Conservation (phyloP, 805 yeast species). For the Lachancea thermotolerans region DNA sequence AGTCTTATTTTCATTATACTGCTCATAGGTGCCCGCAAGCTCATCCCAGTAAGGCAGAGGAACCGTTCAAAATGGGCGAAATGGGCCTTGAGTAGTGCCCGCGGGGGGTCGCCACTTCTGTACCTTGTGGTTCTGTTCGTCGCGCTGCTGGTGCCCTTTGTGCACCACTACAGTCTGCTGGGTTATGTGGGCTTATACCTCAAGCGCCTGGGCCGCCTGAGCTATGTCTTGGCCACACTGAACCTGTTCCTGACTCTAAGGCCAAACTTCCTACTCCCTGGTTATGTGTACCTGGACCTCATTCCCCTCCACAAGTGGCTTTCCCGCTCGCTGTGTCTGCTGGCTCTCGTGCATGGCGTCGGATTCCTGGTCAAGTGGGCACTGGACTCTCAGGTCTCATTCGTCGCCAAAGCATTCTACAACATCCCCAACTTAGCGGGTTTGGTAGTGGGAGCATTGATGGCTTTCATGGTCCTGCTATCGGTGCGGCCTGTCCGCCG, state of each 20-base stretch:
- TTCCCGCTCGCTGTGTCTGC: slow-evolving; percentile 46
- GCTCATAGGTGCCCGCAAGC: slow-evolving; percentile 31
- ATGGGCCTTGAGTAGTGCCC: slow-evolving; percentile 32
- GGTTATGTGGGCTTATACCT: slow-evolving; percentile 24
- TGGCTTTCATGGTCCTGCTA: slow-evolving; percentile 35
- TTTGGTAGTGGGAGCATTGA: slow-evolving; percentile 34
- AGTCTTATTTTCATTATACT: slow-evolving; percentile 36
- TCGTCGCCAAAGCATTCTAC: slow-evolving; percentile 29
- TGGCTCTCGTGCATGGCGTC: slow-evolving; percentile 44
- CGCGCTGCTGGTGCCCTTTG: slow-evolving; percentile 32
- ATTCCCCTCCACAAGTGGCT: slow-evolving; percentile 65
- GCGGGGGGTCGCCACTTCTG: slow-evolving; percentile 30
- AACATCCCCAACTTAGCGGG: slow-evolving; percentile 45
- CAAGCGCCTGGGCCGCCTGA: slow-evolving; percentile 57
- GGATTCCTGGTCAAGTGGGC: slow-evolving; percentile 49
- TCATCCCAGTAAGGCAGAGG: slow-evolving; percentile 34
- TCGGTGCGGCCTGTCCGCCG: slow-evolving; percentile 47
- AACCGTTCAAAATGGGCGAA: slow-evolving; percentile 34
- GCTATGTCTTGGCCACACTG: slow-evolving; percentile 52
- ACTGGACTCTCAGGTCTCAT: slow-evolving; percentile 30
- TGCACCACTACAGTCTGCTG: slow-evolving; percentile 29
- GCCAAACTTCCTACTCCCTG: slow-evolving; percentile 45
- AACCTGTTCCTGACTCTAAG: slow-evolving; percentile 49
- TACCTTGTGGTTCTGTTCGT: slow-evolving; percentile 33
- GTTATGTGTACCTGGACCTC: slow-evolving; percentile 44